Evolutionary conservation across 2,329 filamentous ascomycete species (phyloP), one percentile per base, ranked within the genome.

Genomic region (Teratosphaeria epicoccoides): DNA sequence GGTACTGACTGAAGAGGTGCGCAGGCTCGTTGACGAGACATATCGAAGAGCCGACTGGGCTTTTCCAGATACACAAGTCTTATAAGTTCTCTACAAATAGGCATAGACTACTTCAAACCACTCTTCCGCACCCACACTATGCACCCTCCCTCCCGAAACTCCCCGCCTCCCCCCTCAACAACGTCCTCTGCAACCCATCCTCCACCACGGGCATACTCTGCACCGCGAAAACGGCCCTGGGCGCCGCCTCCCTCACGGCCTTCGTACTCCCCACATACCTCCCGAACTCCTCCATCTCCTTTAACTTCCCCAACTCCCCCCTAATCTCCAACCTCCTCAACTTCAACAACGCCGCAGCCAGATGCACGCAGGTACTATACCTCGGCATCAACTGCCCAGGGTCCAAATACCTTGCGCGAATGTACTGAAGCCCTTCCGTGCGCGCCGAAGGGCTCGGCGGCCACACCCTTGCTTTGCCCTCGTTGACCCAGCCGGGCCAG

Each of bases 401-500:
- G 3, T 40, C 33, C 7, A 68, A 25, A 33, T 66, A 66, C 2
- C 61, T 53, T 4, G 57, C 58, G 25, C 54, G 53, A 12, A 68
- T 67, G 52, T 66, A 61, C 47, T 66, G 50, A 46, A 66, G 29
- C 1, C 57, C 54, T 46, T 62, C 52, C 49, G 20, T 43, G 49
- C 14, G 50, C 29, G 28, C 60, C 54, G 52, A 59, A 53, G 50
- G 66, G 43, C 26, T 66, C 58, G 52, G 59, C 12, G 14, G 25
- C 7, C 1, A 9, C 11, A 10, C 14, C 24, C 47, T 23, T 1
- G 49, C 47, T 60, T 63, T 25, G 2, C 33, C 33, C 7, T 20
- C 14, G n/a, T 6, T 17, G 3, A 20, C 33, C 87, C 89, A 96
- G 23, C 88, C 88, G 10, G 79, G 78, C 79, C 89, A 95, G 28